Percentiles rank a stretch among this genome's conserved stretches.
Conservation (phyloP, 2,329 filamentous ascomycete genomes). For the Ophiostoma tasmaniense region DNA sequence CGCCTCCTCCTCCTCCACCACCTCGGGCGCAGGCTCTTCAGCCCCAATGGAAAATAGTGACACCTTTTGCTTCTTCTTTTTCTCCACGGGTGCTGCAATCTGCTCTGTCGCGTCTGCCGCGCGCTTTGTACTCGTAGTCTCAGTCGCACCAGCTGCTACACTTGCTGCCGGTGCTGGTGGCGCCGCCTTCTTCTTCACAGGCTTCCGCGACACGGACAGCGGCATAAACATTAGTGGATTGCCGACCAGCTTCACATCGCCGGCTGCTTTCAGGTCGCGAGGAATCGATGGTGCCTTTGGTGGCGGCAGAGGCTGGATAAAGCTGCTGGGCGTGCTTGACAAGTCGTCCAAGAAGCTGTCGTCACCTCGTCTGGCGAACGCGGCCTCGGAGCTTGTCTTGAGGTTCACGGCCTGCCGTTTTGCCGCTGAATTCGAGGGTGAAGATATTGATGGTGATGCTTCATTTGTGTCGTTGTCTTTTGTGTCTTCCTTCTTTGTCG, state of each 20-base stretch:
- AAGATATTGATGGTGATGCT: background rate
- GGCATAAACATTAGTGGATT: constrained; percentile 86
- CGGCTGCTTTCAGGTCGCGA: constrained; percentile 48
- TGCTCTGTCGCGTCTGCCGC: background rate
- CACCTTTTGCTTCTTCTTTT: constrained; percentile 39
- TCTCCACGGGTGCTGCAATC: background rate
- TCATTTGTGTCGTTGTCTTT: background rate
- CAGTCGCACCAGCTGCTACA: constrained; percentile 10
- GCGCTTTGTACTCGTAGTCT: background rate
- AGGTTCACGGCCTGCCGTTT: constrained; percentile 56
- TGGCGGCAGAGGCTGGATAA: constrained; percentile 29
- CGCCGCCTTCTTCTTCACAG: constrained; percentile 31
- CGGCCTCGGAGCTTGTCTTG: constrained; percentile 75
- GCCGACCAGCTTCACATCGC: constrained; percentile 60
- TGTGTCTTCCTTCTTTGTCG: constrained; percentile 23
- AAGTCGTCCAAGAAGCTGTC: background rate
- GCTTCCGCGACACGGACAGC: constrained; percentile 70
- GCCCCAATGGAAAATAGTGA: constrained; percentile 61
- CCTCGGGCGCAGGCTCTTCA: constrained; percentile 32
- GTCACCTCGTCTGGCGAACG: constrained; percentile 52
- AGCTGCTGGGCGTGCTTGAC: constrained; percentile 17
- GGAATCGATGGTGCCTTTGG: constrained; percentile 42
- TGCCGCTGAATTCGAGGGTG: constrained; percentile 28
- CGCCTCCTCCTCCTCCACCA: background rate
- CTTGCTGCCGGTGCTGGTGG: constrained; percentile 18